Conservation (phyloP, 2,329 filamentous ascomycete genomes). For the Colletotrichum coccodes region DNA sequence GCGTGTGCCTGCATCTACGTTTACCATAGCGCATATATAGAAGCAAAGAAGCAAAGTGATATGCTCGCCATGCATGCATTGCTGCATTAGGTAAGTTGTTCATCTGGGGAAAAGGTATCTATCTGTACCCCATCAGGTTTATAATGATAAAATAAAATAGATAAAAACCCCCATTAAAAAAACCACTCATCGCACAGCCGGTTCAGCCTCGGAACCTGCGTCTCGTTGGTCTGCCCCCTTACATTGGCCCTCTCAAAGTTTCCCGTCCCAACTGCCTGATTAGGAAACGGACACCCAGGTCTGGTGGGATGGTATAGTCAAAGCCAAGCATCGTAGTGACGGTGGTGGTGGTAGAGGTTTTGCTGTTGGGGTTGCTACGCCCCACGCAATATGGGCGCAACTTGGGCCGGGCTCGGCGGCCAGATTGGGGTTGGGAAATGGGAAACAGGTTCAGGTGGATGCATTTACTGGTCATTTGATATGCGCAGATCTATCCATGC, state of each 20-base stretch:
- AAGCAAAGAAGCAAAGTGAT: neutral
- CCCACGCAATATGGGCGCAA: conserved; percentile 6
- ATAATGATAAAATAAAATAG: neutral
- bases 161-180: neutral
- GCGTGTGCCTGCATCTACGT: neutral
- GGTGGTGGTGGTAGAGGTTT: neutral
- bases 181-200: neutral
- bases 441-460: neutral
- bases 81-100: neutral
- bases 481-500: neutral
- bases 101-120: neutral
- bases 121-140: too few relatives aligned
- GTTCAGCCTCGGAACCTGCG: conserved; percentile 10
- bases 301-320: neutral
- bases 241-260: too few relatives aligned
- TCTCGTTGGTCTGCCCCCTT: neutral
- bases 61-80: neutral
- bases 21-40: neutral
- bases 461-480: neutral
- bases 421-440: neutral
- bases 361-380: conserved; percentile 9
- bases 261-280: conserved; percentile 1
- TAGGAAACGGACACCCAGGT: conserved; percentile 5
- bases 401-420: conserved; percentile 1
- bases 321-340: neutral